Percentiles rank a stretch among this genome's conserved stretches.
Conservation (phyloP, 2,329 filamentous ascomycete species). For the Fusarium caatingaense region DNA sequence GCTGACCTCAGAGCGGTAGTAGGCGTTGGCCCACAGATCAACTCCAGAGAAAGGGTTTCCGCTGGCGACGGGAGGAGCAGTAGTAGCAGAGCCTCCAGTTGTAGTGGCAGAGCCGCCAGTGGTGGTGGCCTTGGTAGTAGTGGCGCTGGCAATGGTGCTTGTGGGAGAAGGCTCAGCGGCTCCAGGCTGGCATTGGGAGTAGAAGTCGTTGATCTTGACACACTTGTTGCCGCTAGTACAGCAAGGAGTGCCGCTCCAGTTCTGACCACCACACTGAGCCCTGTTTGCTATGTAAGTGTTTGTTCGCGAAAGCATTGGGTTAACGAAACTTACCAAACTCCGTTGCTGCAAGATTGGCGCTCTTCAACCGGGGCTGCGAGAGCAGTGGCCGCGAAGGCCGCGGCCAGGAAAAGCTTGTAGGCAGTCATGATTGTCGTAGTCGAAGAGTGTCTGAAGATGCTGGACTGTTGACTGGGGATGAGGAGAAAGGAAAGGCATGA, state of each 20-base stretch:
- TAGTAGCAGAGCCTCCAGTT: constrained; percentile 27
- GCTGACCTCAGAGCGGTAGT: constrained; percentile 66
- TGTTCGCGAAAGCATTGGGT: rapidly evolving
- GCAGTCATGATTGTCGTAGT: constrained; percentile 25
- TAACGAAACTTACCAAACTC: constrained; percentile 24
- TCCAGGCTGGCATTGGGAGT: constrained; percentile 41
- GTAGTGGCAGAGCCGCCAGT: constrained; percentile 10
- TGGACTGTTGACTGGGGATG: constrained; percentile 11
- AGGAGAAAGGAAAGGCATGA: background rate
- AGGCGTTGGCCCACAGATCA: constrained; percentile 64
- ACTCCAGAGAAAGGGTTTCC: constrained; percentile 68
- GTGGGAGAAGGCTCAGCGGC: constrained; percentile 25
- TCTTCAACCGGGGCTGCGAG: constrained; percentile 53
- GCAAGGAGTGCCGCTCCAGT: constrained; percentile 58
- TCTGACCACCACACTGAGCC: constrained; percentile 60
- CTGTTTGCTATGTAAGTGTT: constrained; percentile 37
- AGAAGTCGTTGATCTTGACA: constrained; percentile 43
- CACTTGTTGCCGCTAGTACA: constrained; percentile 48
- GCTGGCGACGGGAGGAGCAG: constrained; percentile 45
- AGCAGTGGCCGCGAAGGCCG: constrained; percentile 44
- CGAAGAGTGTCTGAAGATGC: background rate
- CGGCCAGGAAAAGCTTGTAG: constrained; percentile 29
- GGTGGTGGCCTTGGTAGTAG: constrained; percentile 12
- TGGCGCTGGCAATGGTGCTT: constrained; percentile 24
- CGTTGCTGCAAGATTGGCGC: constrained; percentile 49